phyloP scores from a whole-genome alignment of 2,329 filamentous ascomycete genomes.

The Nakataea oryzae region DNA sequence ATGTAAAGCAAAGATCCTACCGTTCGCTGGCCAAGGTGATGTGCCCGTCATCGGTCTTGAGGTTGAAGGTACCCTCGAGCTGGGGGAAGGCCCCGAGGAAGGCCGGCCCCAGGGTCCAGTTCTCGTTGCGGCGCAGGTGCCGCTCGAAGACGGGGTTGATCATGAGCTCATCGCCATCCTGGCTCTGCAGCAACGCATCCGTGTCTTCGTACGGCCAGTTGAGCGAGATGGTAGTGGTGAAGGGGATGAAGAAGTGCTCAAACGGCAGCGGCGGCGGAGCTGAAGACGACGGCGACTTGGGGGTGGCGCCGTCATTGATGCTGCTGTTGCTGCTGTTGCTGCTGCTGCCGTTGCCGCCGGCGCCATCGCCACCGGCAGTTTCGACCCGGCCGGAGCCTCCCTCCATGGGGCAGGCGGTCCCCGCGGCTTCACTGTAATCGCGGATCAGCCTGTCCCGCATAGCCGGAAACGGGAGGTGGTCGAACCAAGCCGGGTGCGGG shows the following conservation, averaged over 20 bases:
- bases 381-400: not conserved
- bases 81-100: slow-evolving; percentile 58
- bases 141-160: slow-evolving; percentile 83
- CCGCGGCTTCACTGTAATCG: slow-evolving; percentile 9
- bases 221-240: slow-evolving; percentile 62
- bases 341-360: not conserved
- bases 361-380: slow-evolving; percentile 5
- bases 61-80: slow-evolving; percentile 18
- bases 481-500: slow-evolving; percentile 8
- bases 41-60: not conserved
- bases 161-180: slow-evolving; percentile 52
- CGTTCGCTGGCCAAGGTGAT: not conserved
- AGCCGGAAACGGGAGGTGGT: slow-evolving; percentile 7
- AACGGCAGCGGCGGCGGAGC: slow-evolving; percentile 38
- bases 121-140: slow-evolving; percentile 63
- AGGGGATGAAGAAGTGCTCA: slow-evolving; percentile 76
- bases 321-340: not conserved
- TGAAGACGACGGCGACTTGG: not conserved
- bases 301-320: not conserved
- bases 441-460: slow-evolving; percentile 7
- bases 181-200: slow-evolving; percentile 54
- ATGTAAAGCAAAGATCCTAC: not conserved
- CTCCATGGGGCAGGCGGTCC: slow-evolving; percentile 2
- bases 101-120: slow-evolving; percentile 68
- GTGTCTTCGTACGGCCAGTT: slow-evolving; percentile 78